Evolutionary conservation across 2,329 filamentous ascomycete species (phyloP), one percentile per base, ranked within the genome.

Genomic region (Teratosphaeria pseudoeucalypti): DNA sequence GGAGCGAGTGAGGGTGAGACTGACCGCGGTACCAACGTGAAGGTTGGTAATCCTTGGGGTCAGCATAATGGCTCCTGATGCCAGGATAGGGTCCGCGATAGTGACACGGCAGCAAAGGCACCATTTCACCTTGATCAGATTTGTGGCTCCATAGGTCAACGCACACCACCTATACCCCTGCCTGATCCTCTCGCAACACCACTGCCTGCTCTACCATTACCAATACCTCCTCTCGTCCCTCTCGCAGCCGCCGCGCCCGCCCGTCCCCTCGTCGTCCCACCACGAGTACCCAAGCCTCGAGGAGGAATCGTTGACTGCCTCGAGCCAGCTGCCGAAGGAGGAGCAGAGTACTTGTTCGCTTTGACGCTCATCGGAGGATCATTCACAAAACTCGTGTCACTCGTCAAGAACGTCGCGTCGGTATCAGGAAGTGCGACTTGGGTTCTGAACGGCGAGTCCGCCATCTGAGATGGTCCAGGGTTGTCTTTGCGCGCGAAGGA

Each of bases 381-480:
- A 37, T 96, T 90, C 59, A 96, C 85, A 70, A 96, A 96, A 1
- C 89, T 90, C 6, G 88, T 95, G 70, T 96, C 91, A 11, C 90
- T 95, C 27, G 92, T 96, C 81, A 96, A 83, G 69, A 96, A 96
- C 0, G 92, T 96, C 57, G 88, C 88, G 67, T 96, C 92, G 16
- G 76, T 76, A 65, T 86, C 84, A 34, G 54, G 56, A 55, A 60
- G 60, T 47, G 59, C 57, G 57, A 58, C 47, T 52, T 56, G 27
- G 61, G 58, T 49, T 23, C 19, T 62, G 56, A 67, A 69, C 0
- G 67, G 68, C n/a, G 61, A 65, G 37, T 66, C 62, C 12, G 59
- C 53, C 6, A 56, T 32, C 32, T 55, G 62, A 47, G 57, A 52
- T 32, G 34, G 67, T 63, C 57, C 53, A 14, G 70, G 64, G 57